A percentile compares a stretch with the other conserved stretches of the same genome.
phyloP scores from a whole-genome alignment of 305 asterid genomes.

The Solanum hybrid region DNA sequence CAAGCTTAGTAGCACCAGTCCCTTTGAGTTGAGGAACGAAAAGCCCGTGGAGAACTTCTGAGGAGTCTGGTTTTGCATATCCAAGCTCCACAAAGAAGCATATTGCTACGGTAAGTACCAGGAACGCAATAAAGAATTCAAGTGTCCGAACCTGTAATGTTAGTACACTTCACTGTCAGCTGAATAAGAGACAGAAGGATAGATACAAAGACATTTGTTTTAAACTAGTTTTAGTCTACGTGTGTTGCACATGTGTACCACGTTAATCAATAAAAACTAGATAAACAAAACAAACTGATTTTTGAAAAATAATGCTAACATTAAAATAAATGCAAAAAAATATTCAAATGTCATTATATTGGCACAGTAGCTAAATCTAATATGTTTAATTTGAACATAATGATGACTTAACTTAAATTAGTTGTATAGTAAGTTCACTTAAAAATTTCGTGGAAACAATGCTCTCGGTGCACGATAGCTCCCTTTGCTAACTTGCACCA shows the following conservation, averaged over 20 bases:
- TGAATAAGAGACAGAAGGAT: not conserved
- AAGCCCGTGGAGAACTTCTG: slow-evolving; percentile 65
- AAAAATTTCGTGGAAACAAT: not conserved
- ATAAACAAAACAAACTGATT: not conserved
- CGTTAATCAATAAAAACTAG: not conserved
- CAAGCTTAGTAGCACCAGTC: slow-evolving; percentile 79
- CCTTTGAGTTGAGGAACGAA: slow-evolving; percentile 86
- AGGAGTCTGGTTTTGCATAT: slow-evolving; percentile 65
- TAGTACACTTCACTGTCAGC: not conserved
- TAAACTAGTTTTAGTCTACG: not conserved
- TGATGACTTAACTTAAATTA: not conserved
- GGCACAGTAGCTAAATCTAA: not conserved
- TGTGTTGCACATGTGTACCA: not conserved
- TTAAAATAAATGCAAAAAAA: not conserved
- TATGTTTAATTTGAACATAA: not conserved
- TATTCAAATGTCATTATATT: not conserved
- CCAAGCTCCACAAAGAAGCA: slow-evolving; percentile 84
- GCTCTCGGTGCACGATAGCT: not conserved
- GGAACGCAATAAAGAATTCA: slow-evolving; percentile 67
- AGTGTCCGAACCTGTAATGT: slow-evolving; percentile 77
- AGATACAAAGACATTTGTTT: not conserved
- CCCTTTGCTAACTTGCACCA: not conserved
- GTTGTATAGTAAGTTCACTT: not conserved
- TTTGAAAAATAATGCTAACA: not conserved
- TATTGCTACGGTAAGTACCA: slow-evolving; percentile 66